Conservation (phyloP, 768 basidiomycete genomes). For the Psilocybe sp. region DNA sequence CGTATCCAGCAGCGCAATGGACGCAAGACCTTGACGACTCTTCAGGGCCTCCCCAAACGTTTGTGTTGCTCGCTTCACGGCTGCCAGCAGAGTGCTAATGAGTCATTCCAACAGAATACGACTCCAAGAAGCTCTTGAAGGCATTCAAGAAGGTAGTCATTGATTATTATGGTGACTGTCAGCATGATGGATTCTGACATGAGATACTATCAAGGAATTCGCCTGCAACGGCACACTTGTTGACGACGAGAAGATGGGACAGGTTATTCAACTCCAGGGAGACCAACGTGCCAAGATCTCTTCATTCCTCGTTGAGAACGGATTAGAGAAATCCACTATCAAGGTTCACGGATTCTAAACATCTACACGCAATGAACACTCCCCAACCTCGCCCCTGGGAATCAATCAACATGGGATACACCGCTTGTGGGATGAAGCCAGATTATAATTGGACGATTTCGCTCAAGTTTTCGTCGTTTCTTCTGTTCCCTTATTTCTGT, state of each 20-base stretch:
- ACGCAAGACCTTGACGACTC: conserved; percentile 95
- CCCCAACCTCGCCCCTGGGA: neutral
- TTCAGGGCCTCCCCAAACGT: conserved; percentile 94
- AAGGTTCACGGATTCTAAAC: conserved; percentile 86
- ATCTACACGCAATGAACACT: conserved; percentile 5
- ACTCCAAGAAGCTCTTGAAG: conserved; percentile 96
- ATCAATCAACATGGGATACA: no score
- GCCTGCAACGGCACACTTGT: conserved; percentile 98
- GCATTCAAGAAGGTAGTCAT: conserved; percentile 91
- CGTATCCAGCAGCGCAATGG: conserved; percentile 99
- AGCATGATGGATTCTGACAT: neutral
- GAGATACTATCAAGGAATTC: conserved; percentile 66
- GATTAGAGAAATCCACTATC: conserved; percentile 73
- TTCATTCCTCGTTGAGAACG: conserved; percentile 82
- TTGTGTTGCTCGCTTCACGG: conserved; percentile 23
- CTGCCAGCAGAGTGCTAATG: conserved; percentile 7
- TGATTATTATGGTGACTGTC: neutral
- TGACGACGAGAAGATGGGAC: conserved; percentile 92
- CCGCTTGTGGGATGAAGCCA: neutral
- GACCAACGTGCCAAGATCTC: conserved; percentile 93
- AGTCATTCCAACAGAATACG: conserved; percentile 65
- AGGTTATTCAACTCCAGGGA: conserved; percentile 98
- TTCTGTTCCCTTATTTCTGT: conserved; percentile 8
- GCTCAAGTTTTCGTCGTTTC: conserved; percentile 12
- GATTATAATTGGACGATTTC: conserved; percentile 10